Base-by-base conservation (phyloP, 176 grass and related monocot species). In the Saccharum spontaneum region DNA sequence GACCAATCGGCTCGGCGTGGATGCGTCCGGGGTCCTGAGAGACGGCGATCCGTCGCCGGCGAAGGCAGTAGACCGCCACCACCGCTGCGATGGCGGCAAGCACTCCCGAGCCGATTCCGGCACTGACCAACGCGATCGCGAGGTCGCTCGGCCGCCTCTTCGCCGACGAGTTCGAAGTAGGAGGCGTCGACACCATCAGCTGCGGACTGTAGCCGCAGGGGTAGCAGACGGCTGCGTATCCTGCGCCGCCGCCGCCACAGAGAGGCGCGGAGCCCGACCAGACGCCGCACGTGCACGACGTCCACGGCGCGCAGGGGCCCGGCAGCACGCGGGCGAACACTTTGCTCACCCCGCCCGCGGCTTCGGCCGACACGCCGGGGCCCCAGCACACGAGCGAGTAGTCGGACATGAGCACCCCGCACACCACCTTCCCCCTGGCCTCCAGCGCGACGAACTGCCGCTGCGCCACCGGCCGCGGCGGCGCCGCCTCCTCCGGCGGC, bases 371-470 rank as follows among this genome's bases (percentile, higher is more conserved):
- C 1, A 80, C 80, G 20, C 79, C 82, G 22, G 43, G 73, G 26
- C 96, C 96, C 96, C 96, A 95, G 84, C 96, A 98, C 55, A 87
- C 74, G 34, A 98, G 85, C 57, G 96, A 81, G 79, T 92, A 98
- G 84, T 94, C 84, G 13, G 81, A 89, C 96, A 90, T 98, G 73
- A 95, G 79, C 63, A 95, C 87, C 30, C 96, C 96, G 43, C 96
- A 98, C 11, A 98, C 66, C 23, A 75, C 82, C 67, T 90, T 73
- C 17, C 96, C 87, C 31, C 57, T 90, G 0, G 89, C 96, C 83
- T 95, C 85, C 63, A 98, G 89, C 3, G 93, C 85, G 1, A 98
- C 89, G 41, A 98, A 98, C 82, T 98, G 93, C 75, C 80, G 34
- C 28, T 4, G 15, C 18, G 57, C 37, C 14, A 94, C 63, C 7